Conservation (phyloP, 768 basidiomycete species). For the Leucosporidium creatinivorum region DNA sequence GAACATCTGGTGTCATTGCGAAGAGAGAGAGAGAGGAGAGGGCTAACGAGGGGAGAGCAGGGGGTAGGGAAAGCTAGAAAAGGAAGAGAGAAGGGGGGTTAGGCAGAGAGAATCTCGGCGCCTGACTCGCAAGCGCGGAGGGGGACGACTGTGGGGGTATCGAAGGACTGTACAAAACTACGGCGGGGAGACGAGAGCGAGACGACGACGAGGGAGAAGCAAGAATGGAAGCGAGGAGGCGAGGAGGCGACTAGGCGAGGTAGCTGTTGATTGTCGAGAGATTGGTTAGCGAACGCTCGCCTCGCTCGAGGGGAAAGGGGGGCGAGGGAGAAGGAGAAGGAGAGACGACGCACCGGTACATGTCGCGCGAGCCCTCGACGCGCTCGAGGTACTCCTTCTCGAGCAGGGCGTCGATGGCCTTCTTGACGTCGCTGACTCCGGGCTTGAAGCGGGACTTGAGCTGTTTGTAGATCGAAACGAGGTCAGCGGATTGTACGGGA, state of each 20-base stretch:
- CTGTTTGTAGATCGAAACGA: conserved; percentile 42
- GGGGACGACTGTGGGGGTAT: too few species aligned
- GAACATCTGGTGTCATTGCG: too few species aligned
- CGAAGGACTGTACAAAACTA: too few species aligned
- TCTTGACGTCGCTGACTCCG: conserved; percentile 94
- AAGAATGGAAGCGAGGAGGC: background rate
- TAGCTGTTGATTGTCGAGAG: background rate
- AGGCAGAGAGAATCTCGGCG: too few species aligned
- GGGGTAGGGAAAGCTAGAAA: too few species aligned
- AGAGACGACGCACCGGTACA: background rate
- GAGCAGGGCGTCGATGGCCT: conserved; percentile 80
- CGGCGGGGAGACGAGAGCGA: background rate
- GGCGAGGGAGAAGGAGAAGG: background rate
- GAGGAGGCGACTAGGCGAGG: background rate
- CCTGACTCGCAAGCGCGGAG: too few species aligned
- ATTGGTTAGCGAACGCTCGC: background rate
- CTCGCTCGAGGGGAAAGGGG: too few species aligned
- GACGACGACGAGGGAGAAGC: background rate
- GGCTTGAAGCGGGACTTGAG: conserved; percentile 82
- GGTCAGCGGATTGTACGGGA: too few species aligned
- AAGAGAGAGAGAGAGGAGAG: too few species aligned
- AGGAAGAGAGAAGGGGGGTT: too few species aligned
- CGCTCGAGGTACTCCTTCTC: conserved; percentile 68
- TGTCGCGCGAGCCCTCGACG: conserved; percentile 6
- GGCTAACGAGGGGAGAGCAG: too few species aligned